Base-by-base conservation (phyloP, 2,329 filamentous ascomycete species). In the Sporothrix pseudoabietina region DNA sequence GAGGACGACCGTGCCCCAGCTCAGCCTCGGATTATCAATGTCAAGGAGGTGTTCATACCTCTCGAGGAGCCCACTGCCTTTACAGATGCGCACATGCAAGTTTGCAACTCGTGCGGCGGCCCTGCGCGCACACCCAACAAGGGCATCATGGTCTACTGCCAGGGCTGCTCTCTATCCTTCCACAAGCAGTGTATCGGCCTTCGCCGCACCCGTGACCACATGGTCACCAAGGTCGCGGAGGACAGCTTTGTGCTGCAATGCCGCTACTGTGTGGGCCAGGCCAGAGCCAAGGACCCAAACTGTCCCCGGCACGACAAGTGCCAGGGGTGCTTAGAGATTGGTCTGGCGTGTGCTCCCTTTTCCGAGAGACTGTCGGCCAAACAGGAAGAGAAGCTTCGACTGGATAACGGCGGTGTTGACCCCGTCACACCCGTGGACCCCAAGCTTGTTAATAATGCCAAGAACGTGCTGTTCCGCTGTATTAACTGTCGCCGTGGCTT, bases 171-270 rank as follows among this genome's bases (percentile, higher is more conserved):
- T 1, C 85, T 91, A 66, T 87, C 92, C 0, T 97, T 94, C 77
- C 96, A 99, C 82, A 93, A 92, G 80, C 83, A 83, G 55, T 99
- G 96, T 79, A 85, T 99, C 39, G 94, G 95, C 0, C 85, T 86
- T 68, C 89, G 96, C 69, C 88, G 87, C 70, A 84, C 81, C 14
- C 88, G 96, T 74, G 94, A 97, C n/a, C 96, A 98, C 80, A 83
- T 96, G 49, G 93, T 93, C 10, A 98, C 94, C 32, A 99, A 98
- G 80, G 82, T 98, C 71, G 90, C 85, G 1, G 85, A 91, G 0
- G 89, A 91, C 1, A 82, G 91, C 52, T 98, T 97, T 77, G 90
- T 99, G 19, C 83, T 99, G 54, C 96, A 99, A 80, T 99, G 96
- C 82, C 91, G 90, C 76, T 92, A 90, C 73, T 99, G 96, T 80